A percentile compares a stretch with the other conserved stretches of the same genome.
Conservation (phyloP, 2,329 filamentous ascomycete species). For the Aureobasidium melanogenum region DNA sequence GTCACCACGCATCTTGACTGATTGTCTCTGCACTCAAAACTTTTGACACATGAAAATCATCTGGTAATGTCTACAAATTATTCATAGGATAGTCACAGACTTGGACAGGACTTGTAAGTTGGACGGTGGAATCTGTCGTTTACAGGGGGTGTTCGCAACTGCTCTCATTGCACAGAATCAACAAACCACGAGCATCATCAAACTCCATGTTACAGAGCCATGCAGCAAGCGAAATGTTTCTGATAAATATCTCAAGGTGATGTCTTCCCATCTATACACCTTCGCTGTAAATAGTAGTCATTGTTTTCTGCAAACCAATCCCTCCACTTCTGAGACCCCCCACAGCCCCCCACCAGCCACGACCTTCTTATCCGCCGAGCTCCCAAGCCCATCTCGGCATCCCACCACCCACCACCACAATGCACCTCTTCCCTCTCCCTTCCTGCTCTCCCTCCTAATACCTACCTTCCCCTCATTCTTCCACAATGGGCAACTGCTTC, state of each 20-base stretch:
- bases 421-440: background rate
- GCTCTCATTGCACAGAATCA: background rate
- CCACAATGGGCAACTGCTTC: conserved; percentile 76
- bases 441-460: background rate
- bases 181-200: background rate
- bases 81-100: too few species aligned
- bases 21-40: too few species aligned
- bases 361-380: background rate
- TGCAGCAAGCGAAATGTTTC: background rate
- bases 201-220: background rate
- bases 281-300: background rate
- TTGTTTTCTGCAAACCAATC: background rate
- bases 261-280: background rate
- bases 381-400: conserved; percentile 1
- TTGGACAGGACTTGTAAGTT: too few species aligned
- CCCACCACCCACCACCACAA: too few species aligned
- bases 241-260: background rate
- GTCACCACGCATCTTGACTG: background rate
- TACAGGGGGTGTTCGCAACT: background rate
- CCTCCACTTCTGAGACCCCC: background rate
- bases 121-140: background rate
- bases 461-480: background rate
- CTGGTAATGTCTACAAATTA: too few species aligned
- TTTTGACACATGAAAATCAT: too few species aligned
- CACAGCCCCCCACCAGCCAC: background rate